Conservation (phyloP, 768 basidiomycete species). For the Heimioporus sp. region DNA sequence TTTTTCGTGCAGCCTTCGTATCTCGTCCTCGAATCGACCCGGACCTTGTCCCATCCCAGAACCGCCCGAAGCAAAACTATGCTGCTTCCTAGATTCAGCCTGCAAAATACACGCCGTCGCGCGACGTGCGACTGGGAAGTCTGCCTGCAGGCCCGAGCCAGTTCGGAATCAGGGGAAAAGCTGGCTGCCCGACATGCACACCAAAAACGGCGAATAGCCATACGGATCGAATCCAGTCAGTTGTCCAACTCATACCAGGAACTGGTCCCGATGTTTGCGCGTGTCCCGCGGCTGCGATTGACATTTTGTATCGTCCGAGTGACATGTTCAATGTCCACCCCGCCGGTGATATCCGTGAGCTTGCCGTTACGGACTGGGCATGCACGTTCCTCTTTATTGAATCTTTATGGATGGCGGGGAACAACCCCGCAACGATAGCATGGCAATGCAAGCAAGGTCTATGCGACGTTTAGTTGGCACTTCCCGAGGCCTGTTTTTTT, state of each 20-base stretch:
- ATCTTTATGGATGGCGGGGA: too few relatives aligned
- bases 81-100: constrained; percentile 84
- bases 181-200: constrained; percentile 72
- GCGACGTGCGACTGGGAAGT: constrained; percentile 64
- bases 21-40: constrained; percentile 78
- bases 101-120: constrained; percentile 77
- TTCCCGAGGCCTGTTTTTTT: too few relatives aligned
- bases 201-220: constrained; percentile 62
- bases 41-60: constrained; percentile 38
- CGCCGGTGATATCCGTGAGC: too few relatives aligned
- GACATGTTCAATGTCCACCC: too few relatives aligned
- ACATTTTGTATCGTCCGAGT: too few relatives aligned
- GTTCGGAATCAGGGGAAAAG: constrained; percentile 77
- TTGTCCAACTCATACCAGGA: constrained; percentile 15
- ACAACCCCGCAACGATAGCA: too few relatives aligned
- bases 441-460: too few relatives aligned
- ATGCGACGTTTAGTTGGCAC: too few relatives aligned
- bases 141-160: constrained; percentile 70
- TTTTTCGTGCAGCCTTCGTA: constrained; percentile 67
- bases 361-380: too few relatives aligned
- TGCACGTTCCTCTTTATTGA: too few relatives aligned
- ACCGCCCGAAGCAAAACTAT: constrained; percentile 26
- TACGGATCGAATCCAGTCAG: constrained; percentile 66
- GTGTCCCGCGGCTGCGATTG: constrained; percentile 31
- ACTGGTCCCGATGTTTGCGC: constrained; percentile 30